Conservation (phyloP, 2,329 filamentous ascomycete species). For the Lachnellula occidentalis region DNA sequence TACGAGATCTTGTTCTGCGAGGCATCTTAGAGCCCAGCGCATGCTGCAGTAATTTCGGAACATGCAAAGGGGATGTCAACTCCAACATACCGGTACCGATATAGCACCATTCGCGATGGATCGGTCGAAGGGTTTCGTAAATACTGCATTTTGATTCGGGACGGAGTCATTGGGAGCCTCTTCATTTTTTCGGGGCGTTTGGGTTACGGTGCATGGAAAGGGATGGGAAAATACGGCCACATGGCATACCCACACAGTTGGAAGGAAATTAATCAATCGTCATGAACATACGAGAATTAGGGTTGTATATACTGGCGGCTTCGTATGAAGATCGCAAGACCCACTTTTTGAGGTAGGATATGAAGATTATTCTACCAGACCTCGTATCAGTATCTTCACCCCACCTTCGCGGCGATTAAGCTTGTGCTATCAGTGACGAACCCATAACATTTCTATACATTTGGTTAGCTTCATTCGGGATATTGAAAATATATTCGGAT, state of each 20-base stretch:
- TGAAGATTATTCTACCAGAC: neutral
- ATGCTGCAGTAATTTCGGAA: slow-evolving; percentile 24
- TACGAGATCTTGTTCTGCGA: slow-evolving; percentile 22
- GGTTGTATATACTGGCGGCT: neutral
- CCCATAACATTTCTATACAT: slow-evolving; percentile 16
- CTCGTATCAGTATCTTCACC: neutral
- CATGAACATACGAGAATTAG: neutral
- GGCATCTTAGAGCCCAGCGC: slow-evolving; percentile 22
- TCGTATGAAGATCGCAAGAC: slow-evolving; percentile 1
- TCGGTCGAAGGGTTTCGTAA: neutral
- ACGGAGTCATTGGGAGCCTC: neutral
- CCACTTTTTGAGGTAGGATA: slow-evolving; percentile 1
- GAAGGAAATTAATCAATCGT: neutral
- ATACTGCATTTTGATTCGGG: slow-evolving; percentile 4
- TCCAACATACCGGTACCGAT: too few species aligned
- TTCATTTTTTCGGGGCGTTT: neutral
- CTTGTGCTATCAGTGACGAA: slow-evolving; percentile 20
- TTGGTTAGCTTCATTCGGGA: neutral
- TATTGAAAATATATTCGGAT: neutral
- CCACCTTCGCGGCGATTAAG: slow-evolving; percentile 12
- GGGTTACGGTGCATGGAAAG: neutral
- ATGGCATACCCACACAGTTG: neutral
- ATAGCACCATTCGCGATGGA: neutral
- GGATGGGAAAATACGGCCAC: neutral
- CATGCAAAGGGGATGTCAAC: slow-evolving; percentile 23